Evolutionary conservation across 78 protist genomes (phyloP).

Genomic region (Carpediemonas membranifera): DNA sequence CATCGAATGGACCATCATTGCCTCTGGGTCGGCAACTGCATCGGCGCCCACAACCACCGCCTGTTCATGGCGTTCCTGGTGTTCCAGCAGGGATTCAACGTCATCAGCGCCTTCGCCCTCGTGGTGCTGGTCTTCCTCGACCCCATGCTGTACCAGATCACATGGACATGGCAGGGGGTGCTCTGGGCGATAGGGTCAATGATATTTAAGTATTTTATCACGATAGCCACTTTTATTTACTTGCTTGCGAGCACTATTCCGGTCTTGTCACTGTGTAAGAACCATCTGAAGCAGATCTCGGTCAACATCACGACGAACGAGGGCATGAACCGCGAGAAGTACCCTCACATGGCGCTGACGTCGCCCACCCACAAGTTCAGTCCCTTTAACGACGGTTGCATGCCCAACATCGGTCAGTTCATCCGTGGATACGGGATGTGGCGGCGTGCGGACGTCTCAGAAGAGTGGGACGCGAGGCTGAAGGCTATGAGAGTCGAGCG

Average conservation of each 20-base stretch:
- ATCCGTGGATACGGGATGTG: too few species aligned
- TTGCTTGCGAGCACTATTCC: not conserved
- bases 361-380: too few species aligned
- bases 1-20: slow-evolving; percentile 63
- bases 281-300: not conserved
- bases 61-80: slow-evolving; percentile 25
- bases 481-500: too few species aligned
- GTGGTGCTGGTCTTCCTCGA: not conserved
- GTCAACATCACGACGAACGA: not conserved
- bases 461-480: too few species aligned
- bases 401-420: too few species aligned
- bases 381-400: too few species aligned
- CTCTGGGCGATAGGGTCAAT: not conserved
- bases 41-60: slow-evolving; percentile 48
- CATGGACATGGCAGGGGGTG: slow-evolving; percentile 1
- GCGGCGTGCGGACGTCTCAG: too few species aligned
- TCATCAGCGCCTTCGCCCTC: not conserved
- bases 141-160: not conserved
- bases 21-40: slow-evolving; percentile 57
- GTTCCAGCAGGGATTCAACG: too few species aligned
- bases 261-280: not conserved
- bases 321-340: not conserved
- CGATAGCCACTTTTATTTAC: not conserved
- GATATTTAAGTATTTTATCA: not conserved
- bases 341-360: not conserved